Evolutionary conservation across 2,329 filamentous ascomycete species (phyloP).

Genomic region (Exophiala spinifera): DNA sequence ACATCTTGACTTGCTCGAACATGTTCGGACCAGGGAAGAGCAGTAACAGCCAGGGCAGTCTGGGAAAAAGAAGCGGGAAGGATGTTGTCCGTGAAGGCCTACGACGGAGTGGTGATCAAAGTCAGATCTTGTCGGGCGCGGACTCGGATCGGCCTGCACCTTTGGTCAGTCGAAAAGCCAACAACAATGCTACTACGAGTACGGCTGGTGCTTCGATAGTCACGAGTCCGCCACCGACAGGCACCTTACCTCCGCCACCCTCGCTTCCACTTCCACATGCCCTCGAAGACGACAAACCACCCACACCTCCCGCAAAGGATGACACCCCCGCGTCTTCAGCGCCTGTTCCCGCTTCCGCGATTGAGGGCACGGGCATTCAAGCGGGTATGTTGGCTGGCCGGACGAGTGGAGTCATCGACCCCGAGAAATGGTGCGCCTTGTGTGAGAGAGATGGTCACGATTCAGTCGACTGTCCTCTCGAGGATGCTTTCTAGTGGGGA

Average conservation of each 20-base stretch:
- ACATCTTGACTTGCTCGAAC: slow-evolving; percentile 89
- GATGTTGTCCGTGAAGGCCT: slow-evolving; percentile 18
- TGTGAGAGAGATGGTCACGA: slow-evolving; percentile 96
- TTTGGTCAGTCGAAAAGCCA: slow-evolving; percentile 22
- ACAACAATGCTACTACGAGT: neutral
- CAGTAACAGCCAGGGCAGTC: neutral
- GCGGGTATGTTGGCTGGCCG: slow-evolving; percentile 69
- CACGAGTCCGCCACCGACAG: slow-evolving; percentile 13
- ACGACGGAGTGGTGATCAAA: neutral
- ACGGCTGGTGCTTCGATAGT: neutral
- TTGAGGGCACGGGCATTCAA: slow-evolving; percentile 44
- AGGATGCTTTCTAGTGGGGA: slow-evolving; percentile 53
- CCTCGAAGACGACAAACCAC: slow-evolving; percentile 2
- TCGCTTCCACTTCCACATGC: slow-evolving; percentile 41
- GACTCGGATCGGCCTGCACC: slow-evolving; percentile 23
- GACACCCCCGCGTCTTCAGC: slow-evolving; percentile 14
- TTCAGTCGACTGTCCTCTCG: slow-evolving; percentile 90
- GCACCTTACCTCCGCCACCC: slow-evolving; percentile 49
- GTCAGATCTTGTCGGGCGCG: neutral
- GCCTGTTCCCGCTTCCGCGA: slow-evolving; percentile 20
- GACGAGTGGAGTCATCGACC: slow-evolving; percentile 72
- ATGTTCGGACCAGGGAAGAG: slow-evolving; percentile 58
- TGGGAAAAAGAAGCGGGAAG: slow-evolving; percentile 16
- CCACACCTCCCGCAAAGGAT: slow-evolving; percentile 12
- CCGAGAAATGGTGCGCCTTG: slow-evolving; percentile 91